Conservation (phyloP, 148 eudicot species). For the Chenopodium formosanum region DNA sequence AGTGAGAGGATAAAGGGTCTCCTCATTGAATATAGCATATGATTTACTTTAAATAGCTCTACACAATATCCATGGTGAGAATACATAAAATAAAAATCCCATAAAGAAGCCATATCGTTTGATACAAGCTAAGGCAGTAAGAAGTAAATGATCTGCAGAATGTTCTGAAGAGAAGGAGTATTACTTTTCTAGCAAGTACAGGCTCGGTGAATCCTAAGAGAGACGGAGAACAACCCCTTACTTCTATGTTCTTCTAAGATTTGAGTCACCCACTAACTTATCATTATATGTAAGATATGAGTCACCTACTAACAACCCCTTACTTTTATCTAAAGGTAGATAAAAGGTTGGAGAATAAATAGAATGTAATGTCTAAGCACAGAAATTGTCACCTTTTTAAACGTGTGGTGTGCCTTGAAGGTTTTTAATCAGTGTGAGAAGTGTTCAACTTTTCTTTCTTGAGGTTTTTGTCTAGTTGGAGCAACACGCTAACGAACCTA, state of each 20-base stretch:
- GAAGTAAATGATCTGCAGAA: neutral
- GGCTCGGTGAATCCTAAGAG: neutral
- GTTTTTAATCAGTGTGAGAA: neutral
- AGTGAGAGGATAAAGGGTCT: neutral
- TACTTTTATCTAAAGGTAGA: neutral
- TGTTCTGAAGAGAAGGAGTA: neutral
- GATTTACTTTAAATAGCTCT: neutral
- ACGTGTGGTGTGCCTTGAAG: neutral
- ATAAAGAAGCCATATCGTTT: neutral
- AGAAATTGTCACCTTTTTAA: neutral
- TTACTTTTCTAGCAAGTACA: neutral
- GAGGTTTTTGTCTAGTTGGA: neutral
- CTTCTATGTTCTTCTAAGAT: neutral
- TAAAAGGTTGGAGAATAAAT: neutral
- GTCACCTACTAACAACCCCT: too few species aligned
- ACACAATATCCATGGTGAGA: neutral
- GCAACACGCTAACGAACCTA: neutral
- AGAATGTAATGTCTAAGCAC: neutral
- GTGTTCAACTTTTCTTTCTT: neutral
- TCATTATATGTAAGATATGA: too few species aligned
- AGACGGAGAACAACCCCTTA: neutral
- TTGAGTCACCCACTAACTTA: neutral
- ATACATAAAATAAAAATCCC: neutral
- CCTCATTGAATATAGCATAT: neutral
- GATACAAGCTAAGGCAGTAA: neutral